Conservation (phyloP, 768 basidiomycete species). For the Boletus bicolor region DNA sequence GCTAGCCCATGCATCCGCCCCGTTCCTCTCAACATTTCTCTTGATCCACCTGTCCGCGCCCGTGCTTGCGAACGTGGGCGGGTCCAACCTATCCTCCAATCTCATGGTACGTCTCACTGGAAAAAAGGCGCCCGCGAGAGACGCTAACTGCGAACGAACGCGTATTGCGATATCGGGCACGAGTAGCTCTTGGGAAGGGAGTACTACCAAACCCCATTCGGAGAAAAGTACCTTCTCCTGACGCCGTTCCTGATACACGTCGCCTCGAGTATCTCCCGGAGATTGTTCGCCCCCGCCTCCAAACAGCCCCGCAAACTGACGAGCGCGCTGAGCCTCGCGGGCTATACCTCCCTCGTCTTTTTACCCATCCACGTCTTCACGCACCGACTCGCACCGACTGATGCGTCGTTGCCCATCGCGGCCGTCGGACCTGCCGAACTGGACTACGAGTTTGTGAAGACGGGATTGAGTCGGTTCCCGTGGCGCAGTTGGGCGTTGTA, state of each 20-base stretch:
- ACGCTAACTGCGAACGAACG: neutral
- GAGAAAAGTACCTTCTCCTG: constrained; percentile 67
- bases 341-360: constrained; percentile 56
- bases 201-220: constrained; percentile 74
- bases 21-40: constrained; percentile 76
- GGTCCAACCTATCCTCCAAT: constrained; percentile 62
- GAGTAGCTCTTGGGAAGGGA: constrained; percentile 76
- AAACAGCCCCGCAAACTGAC: constrained; percentile 34
- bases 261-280: constrained; percentile 54
- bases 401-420: constrained; percentile 36
- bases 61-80: constrained; percentile 65
- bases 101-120: constrained; percentile 55
- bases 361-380: constrained; percentile 68
- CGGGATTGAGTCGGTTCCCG: constrained; percentile 61
- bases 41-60: constrained; percentile 77
- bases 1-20: constrained; percentile 64
- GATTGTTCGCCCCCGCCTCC: constrained; percentile 45
- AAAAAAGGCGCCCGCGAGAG: neutral
- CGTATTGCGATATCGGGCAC: no score
- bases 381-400: constrained; percentile 57
- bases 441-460: constrained; percentile 81
- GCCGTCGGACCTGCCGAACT: constrained; percentile 71
- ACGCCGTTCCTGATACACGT: constrained; percentile 66
- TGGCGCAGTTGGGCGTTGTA: constrained; percentile 61
- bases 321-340: constrained; percentile 54